Base-by-base conservation (phyloP, 2,329 filamentous ascomycete species). In the Paecilomyces formosus region DNA sequence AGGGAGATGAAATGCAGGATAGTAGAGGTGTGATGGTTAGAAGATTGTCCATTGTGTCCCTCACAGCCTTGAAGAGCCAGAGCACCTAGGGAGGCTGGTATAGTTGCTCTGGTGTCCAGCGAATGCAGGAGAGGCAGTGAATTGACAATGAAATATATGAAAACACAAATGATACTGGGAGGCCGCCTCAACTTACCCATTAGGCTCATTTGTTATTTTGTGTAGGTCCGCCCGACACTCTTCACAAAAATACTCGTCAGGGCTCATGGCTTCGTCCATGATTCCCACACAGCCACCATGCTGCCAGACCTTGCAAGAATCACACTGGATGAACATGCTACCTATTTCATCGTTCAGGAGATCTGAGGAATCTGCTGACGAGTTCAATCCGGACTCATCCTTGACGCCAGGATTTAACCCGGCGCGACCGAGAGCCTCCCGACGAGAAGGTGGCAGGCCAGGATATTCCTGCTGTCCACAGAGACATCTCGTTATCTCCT, bases 181-280 rank as follows among this genome's bases (percentile, higher is more conserved):
- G 54, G 55, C 33, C 51, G 39, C 15, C 49, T 59, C 55, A 57
- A 79, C 90, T 80, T 82, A 97, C 94, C 92, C 92, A 80, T 92
- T 94, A 66, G 82, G 81, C 64, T 90, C 89, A 57, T 82, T 85
- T 67, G 86, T 87, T 63, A 96, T 87, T 70, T 87, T 91, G 80
- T 99, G 94, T 56, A 96, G 82, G 72, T 96, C 92, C 71, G 92
- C 92, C 64, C 89, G 87, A 77, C 94, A 99, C 74, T 91, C 85
- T 77, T 99, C 94, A 77, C 94, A 99, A 72, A 94, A 99, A 78
- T 99, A 99, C 74, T 97, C 92, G 57, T 97, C 93, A 9, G 94
- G 94, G 64, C 90, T 93, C 72, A 89, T 88, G 65, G 90, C 88
- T 75, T 96, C 93, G 65, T 94, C 94, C 79, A 96, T 92, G 69